A percentile compares a stretch with the other conserved stretches of the same genome.
Conservation (phyloP, 2,329 filamentous ascomycete genomes). For the Ambrosiella xylebori region DNA sequence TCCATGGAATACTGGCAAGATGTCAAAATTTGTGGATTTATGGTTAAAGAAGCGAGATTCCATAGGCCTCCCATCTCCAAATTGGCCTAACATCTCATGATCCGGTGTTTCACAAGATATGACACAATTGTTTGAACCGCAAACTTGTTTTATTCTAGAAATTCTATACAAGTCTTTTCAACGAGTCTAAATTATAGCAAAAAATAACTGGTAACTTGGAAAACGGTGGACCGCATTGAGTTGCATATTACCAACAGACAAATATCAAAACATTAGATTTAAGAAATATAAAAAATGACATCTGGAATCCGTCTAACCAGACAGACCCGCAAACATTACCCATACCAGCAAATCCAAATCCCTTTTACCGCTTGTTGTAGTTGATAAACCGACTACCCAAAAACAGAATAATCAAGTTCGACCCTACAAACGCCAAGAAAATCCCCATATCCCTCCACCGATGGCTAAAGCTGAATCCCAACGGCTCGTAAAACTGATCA, state of each 20-base stretch:
- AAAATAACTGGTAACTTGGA: too few relatives aligned
- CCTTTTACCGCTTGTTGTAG: conserved; percentile 24
- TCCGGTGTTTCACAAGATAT: too few relatives aligned
- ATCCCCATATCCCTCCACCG: conserved; percentile 77
- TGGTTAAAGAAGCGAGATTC: too few relatives aligned
- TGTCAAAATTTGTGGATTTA: too few relatives aligned
- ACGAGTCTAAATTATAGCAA: too few relatives aligned
- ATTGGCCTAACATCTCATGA: too few relatives aligned
- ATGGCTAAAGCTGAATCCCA: conserved; percentile 48
- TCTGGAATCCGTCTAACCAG: too few relatives aligned
- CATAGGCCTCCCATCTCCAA: too few relatives aligned
- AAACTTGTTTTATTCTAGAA: too few relatives aligned
- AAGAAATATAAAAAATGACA: neutral
- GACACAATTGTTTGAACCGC: too few relatives aligned
- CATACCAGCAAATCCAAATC: neutral
- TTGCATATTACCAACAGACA: neutral
- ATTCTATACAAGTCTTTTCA: too few relatives aligned
- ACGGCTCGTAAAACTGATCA: conserved; percentile 58
- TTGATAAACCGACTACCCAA: conserved; percentile 35
- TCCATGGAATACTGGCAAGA: too few relatives aligned
- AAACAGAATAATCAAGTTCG: conserved; percentile 51
- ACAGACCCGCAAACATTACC: neutral
- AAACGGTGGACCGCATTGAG: neutral
- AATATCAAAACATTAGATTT: neutral
- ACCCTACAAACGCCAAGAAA: conserved; percentile 55